Evolutionary conservation across 208 protist species (phyloP).

Genomic region (Vickermania ingenoplastis): DNA sequence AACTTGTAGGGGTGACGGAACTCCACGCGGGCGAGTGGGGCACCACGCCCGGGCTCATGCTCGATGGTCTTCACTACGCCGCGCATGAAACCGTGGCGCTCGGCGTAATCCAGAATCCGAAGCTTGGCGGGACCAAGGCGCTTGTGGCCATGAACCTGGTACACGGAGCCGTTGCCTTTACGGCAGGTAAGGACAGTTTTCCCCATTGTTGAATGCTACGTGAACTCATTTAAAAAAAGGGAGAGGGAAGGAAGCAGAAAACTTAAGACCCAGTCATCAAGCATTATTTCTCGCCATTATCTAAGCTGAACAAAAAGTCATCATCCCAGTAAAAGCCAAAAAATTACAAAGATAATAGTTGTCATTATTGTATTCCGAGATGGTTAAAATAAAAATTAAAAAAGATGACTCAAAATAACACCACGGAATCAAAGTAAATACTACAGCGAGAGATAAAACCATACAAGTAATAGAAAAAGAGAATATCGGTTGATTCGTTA

Average conservation of each 20-base stretch:
- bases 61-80: constrained; percentile 94
- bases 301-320: neutral
- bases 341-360: no score
- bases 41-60: constrained; percentile 99
- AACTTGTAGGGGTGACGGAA: constrained; percentile 96
- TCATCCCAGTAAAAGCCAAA: no score
- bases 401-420: no score
- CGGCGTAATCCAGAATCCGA: constrained; percentile 95
- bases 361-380: no score
- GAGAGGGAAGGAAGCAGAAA: neutral
- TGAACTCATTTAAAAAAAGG: neutral
- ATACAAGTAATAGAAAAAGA: no score
- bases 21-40: constrained; percentile 95
- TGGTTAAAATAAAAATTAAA: no score
- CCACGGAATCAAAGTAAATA: no score
- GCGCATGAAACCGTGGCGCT: constrained; percentile 91
- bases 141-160: constrained; percentile 92
- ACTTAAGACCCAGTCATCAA: neutral
- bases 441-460: no score
- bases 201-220: constrained; percentile 76
- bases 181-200: constrained; percentile 89
- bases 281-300: neutral
- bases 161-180: constrained; percentile 91
- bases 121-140: constrained; percentile 93
- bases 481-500: no score